Evolutionary conservation across 2,329 filamentous ascomycete genomes (phyloP).

Genomic region (Phialophora tarda): DNA sequence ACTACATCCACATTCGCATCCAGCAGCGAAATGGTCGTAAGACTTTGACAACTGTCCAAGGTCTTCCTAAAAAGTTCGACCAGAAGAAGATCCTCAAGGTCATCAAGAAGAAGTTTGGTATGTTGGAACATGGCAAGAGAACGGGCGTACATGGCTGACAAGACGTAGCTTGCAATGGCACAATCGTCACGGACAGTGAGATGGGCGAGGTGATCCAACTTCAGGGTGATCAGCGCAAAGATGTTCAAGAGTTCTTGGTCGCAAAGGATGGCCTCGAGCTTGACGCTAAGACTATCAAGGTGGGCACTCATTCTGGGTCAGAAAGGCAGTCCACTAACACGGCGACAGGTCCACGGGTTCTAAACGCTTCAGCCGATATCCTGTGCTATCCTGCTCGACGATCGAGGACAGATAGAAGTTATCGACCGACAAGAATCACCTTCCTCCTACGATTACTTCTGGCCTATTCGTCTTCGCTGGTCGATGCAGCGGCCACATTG

Average conservation of each 20-base stretch:
- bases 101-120: conserved; percentile 99
- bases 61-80: conserved; percentile 97
- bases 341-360: conserved; percentile 57
- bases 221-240: conserved; percentile 98
- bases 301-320: conserved; percentile 46
- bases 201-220: conserved; percentile 99
- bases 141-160: conserved; percentile 84
- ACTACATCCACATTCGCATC: conserved; percentile 99
- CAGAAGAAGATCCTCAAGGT: conserved; percentile 99
- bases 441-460: conserved; percentile 34
- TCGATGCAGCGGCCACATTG: conserved; percentile 32
- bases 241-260: conserved; percentile 95
- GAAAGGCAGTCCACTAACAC: background rate
- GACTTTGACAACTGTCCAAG: conserved; percentile 99
- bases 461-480: conserved; percentile 31
- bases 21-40: conserved; percentile 99
- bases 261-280: conserved; percentile 93
- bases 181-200: conserved; percentile 91
- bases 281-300: conserved; percentile 96
- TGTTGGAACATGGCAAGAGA: conserved; percentile 42
- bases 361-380: conserved; percentile 52
- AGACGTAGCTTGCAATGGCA: conserved; percentile 99
- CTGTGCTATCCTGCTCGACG: conserved; percentile 52
- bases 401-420: conserved; percentile 48
- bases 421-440: conserved; percentile 27